Evolutionary conservation across 306 rosid species (phyloP), one percentile per base, ranked within the genome.

Genomic region (Citrullus mucosospermus): DNA sequence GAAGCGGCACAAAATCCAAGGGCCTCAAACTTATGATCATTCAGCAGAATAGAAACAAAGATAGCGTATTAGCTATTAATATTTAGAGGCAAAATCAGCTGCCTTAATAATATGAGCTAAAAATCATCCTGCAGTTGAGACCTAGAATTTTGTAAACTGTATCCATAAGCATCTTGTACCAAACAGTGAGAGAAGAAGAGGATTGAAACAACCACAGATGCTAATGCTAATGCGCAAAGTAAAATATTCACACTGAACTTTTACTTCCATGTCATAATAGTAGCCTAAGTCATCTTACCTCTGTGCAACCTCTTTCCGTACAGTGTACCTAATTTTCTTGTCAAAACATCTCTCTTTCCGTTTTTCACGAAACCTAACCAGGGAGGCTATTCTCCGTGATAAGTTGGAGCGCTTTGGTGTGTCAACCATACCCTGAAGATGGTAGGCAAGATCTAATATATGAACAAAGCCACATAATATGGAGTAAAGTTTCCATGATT

Each of bases 291-390:
- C 15, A 75, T 78, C 81, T 80, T 86, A 94, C 98, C 98, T 94
- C 80, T 92, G 96, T 57, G 98, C 98, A 85, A 92, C 98, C 87
- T 94, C 98, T 81, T 94, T 94, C 78, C 98, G 90, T 61, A 94
- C 96, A 3, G 90, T 80, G 82, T 94, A 94, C 83, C 98, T 91
- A 87, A 92, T 94, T 88, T 94, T 94, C 91, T 94, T 94, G 87
- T 94, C 98, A 83, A 92, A 94, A 87, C 97, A 92, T 78, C 98
- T 89, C 88, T 94, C 97, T 84, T 94, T 94, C 68, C 97, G 92
- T 84, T 94, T 94, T 84, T 92, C 97, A 4, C 98, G 96, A 66
- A 90, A 94, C 84, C 98, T 87, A 80, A 94, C 96, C 88, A 94
- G 88, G 68, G 98, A 92, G 66, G 98, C 98, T 85, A 92, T 89